Conservation (phyloP, 139 green algal genomes). For the Closterium sp. region DNA sequence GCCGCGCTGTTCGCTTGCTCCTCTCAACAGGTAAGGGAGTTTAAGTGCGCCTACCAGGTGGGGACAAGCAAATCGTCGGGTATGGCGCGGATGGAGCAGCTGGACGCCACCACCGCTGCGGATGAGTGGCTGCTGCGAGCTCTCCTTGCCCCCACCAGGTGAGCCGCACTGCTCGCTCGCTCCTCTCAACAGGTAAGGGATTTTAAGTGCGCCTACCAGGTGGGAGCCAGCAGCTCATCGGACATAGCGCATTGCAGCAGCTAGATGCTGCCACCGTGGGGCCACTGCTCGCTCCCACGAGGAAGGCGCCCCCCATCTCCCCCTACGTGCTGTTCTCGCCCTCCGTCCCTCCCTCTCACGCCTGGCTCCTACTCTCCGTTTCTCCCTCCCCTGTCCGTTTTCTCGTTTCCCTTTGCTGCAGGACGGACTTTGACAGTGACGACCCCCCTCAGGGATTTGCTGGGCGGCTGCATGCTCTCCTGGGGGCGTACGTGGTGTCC, state of each 20-base stretch:
- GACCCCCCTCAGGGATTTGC: neutral
- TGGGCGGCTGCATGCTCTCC: neutral
- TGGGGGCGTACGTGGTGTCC: neutral
- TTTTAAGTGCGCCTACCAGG: conserved; percentile 7
- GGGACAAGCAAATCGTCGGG: neutral
- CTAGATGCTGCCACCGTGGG: neutral
- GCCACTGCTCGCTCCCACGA: no score
- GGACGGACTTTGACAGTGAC: neutral
- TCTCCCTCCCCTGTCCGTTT: neutral
- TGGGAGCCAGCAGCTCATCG: conserved; percentile 9
- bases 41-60: neutral
- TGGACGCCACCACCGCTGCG: conserved; percentile 2
- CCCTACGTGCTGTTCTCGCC: no score
- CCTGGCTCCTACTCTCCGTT: neutral
- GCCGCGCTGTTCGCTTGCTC: neutral
- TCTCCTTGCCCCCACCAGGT: neutral
- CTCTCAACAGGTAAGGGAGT: neutral
- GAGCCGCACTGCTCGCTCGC: neutral
- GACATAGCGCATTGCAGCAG: conserved; percentile 21
- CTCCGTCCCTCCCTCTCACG: neutral
- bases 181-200: neutral
- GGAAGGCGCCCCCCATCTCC: no score
- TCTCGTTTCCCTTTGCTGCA: neutral
- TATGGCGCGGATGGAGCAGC: conserved; percentile 29
- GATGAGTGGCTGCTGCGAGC: conserved; percentile 15